phyloP scores from a whole-genome alignment of 2,329 filamentous ascomycete species.

The Samsoniella hepiali region DNA sequence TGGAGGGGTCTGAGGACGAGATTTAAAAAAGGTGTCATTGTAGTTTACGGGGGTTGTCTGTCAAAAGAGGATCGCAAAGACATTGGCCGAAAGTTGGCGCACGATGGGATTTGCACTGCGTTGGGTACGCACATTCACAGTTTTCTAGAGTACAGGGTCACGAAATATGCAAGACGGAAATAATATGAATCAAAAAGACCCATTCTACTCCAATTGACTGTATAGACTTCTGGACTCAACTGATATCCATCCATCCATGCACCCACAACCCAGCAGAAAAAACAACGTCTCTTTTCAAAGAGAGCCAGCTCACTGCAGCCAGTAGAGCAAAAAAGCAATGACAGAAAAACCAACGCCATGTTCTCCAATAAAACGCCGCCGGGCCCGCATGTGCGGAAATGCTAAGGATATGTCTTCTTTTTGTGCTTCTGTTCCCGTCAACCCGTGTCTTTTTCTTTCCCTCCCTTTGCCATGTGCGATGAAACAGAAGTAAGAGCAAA shows the following conservation, averaged over 20 bases:
- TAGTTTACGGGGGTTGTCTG: no score
- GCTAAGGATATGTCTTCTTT: conserved; percentile 14
- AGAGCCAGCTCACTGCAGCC: background rate
- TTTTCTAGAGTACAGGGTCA: background rate
- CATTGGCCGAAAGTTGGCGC: no score
- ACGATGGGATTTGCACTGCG: no score
- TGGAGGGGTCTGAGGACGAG: conserved; percentile 46
- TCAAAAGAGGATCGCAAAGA: no score
- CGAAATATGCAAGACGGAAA: background rate
- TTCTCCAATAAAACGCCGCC: conserved; percentile 17
- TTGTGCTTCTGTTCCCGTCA: conserved; percentile 3
- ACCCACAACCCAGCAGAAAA: conserved; percentile 6
- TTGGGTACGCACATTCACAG: no score
- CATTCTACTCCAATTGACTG: conserved; percentile 17
- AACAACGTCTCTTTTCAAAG: background rate
- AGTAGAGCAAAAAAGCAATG: conserved; percentile 19
- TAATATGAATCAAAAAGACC: background rate
- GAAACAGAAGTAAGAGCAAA: background rate
- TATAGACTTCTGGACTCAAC: conserved; percentile 7
- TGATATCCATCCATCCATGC: conserved; percentile 11
- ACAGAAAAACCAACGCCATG: conserved; percentile 16
- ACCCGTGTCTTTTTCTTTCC: background rate
- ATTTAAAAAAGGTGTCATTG: no score
- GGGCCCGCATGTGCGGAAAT: conserved; percentile 16
- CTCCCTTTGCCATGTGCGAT: background rate